phyloP scores from a whole-genome alignment of 768 basidiomycete species.

The Strobilomyces confusus region DNA sequence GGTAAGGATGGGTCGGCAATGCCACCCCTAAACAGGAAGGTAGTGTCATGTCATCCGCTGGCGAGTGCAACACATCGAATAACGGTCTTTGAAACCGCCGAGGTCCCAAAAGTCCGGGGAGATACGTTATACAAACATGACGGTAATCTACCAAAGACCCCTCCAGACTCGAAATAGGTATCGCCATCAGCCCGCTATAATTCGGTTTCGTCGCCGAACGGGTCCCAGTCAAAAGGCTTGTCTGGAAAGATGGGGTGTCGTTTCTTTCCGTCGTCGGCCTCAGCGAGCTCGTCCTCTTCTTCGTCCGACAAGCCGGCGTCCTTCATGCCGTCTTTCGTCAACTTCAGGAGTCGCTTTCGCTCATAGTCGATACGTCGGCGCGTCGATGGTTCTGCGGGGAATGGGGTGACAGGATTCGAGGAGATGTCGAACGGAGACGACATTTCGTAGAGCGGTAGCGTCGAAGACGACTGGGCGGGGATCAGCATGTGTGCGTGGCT shows the following conservation, averaged over 20 bases:
- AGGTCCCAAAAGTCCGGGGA: not conserved
- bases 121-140: slow-evolving; percentile 7
- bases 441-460: slow-evolving; percentile 24
- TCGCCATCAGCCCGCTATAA: slow-evolving; percentile 2
- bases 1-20: not conserved
- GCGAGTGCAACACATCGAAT: not conserved
- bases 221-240: slow-evolving; percentile 31
- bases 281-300: slow-evolving; percentile 21
- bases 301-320: slow-evolving; percentile 23
- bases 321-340: slow-evolving; percentile 29
- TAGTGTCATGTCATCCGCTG: not conserved
- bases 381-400: slow-evolving; percentile 23
- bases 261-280: slow-evolving; percentile 1
- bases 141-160: slow-evolving; percentile 2
- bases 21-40: not conserved
- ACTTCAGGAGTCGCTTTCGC: slow-evolving; percentile 24
- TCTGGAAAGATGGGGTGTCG: slow-evolving; percentile 25
- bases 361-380: slow-evolving; percentile 31
- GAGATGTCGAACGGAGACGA: slow-evolving; percentile 24
- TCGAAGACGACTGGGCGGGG: slow-evolving; percentile 23
- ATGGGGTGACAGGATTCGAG: slow-evolving; percentile 30
- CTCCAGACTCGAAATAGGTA: not conserved
- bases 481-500: not conserved
- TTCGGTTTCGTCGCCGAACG: slow-evolving; percentile 28
- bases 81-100: not conserved